These are phyloP conservation scores for Aspergillus sparsus DNA, from an alignment of 495 filamentous ascomycete species.

Conservation along the genomic window DNA sequence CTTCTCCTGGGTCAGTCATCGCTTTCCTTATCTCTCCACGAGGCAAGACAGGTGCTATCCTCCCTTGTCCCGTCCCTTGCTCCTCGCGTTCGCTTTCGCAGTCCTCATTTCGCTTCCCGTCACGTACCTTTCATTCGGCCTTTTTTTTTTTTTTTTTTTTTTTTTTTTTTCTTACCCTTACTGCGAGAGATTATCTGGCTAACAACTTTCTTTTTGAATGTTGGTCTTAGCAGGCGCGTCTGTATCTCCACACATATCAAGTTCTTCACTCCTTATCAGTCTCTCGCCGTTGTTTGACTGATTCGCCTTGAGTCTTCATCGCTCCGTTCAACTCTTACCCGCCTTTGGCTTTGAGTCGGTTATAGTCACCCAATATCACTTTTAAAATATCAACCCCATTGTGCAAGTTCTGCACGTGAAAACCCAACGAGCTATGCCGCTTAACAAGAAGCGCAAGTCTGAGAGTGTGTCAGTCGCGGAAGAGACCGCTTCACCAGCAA, in stretches of 20 bases:
- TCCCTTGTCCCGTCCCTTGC: not conserved
- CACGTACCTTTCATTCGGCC: not conserved
- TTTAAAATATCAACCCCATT: constrained; percentile 3
- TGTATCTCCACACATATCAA: not conserved
- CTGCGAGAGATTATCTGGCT: constrained; percentile 1
- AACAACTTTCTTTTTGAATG: not conserved
- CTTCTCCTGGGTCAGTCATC: not conserved
- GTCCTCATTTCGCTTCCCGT: not conserved
- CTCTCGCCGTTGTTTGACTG: not conserved
- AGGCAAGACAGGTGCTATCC: not conserved
- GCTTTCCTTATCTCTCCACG: not conserved
- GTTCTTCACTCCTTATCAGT: not conserved
- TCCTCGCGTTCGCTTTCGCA: constrained; percentile 4
- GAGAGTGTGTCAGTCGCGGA: constrained; percentile 26
- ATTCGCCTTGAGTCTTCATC: not conserved
- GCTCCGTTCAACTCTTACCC: constrained; percentile 11
- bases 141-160: too few relatives aligned
- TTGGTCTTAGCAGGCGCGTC: not conserved
- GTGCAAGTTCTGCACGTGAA: constrained; percentile 4
- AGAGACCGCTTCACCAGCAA: constrained; percentile 26
- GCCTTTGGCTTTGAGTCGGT: constrained; percentile 8
- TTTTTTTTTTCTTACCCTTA: not conserved
- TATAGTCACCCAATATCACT: constrained; percentile 5
- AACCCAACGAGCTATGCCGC: constrained; percentile 24
- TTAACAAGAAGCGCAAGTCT: constrained; percentile 34